Base-by-base conservation (phyloP, 768 basidiomycete genomes). In the Boletus sp. region DNA sequence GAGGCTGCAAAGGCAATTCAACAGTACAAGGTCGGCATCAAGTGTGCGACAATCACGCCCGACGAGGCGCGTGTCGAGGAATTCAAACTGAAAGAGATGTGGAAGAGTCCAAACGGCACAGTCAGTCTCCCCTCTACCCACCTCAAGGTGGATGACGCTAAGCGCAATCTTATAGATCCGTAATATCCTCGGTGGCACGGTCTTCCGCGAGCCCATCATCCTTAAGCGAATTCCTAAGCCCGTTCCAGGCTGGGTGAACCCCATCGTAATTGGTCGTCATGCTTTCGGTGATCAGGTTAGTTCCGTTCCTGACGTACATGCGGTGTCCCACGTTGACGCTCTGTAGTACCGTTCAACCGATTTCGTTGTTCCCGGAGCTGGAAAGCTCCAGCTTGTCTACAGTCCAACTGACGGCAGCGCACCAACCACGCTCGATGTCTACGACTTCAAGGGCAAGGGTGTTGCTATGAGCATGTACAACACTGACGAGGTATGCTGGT, bases 391-490 rank as follows among this genome's bases (percentile, higher is more conserved):
- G 74, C 82, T 98, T 17, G 84, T 96, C 17, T 98, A 86, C 75
- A 92, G 86, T 6, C 96, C 97, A 4, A 75, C 78, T 6, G 85
- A 89, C 59, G 92, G 94, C 14, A 78, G 83, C n/a, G 73, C 81
- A 30, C 78, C 77, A 40, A 89, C 83, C 10, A 77, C 77, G 14
- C 74, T 98, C 69, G 78, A 95, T 60, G 94, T 99, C 40, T 98
- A 92, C 66, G 88, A 98, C 75, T 99, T 98, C 80, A 86, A 91
- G 73, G 92, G 88, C 29, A 82, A 81, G 55, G 97, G 97, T 63
- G 92, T 98, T 33, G 95, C 94, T 5, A 84, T 99, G 83, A 83
- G 87, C 69, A 98, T 98, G 97, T 98, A 98, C 78, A 98, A 98
- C 77, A 98, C 94, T 7, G 94, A 98, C 62, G 94, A 96, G 66